phyloP scores from a whole-genome alignment of 352 stramenopile genomes.

The Phytophthora podocarpi region DNA sequence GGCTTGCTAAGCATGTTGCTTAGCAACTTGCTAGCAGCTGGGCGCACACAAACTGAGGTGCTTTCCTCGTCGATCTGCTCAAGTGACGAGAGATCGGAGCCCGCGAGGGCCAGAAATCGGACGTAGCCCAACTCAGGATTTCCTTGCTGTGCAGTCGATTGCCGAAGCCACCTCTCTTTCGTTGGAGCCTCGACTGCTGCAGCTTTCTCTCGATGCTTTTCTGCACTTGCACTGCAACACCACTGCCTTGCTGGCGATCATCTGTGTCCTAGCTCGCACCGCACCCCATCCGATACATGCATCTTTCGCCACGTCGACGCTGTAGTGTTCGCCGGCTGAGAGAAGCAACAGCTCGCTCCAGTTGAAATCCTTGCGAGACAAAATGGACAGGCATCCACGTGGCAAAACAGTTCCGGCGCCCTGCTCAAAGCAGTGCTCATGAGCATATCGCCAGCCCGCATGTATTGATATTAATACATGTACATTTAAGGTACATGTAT shows the following conservation, averaged over 20 bases:
- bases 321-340: constrained; percentile 9
- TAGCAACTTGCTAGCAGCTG: too few species aligned
- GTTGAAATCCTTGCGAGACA: constrained; percentile 1
- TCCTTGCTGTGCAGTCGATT: not conserved
- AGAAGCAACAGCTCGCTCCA: constrained; percentile 1
- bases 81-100: constrained; percentile 20
- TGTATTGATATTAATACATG: too few species aligned
- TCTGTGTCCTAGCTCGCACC: not conserved
- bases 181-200: not conserved
- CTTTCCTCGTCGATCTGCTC: constrained; percentile 22
- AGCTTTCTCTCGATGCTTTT: constrained; percentile 11
- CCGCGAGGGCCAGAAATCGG: constrained; percentile 18
- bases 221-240: constrained; percentile 7
- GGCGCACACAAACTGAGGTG: constrained; percentile 7
- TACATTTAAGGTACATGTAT: too few species aligned
- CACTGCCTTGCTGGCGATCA: too few species aligned
- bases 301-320: constrained; percentile 36
- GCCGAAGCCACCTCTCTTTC: not conserved
- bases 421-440: too few species aligned
- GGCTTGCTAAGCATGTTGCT: not conserved
- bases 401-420: constrained; percentile 11
- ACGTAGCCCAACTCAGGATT: constrained; percentile 14
- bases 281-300: constrained; percentile 17
- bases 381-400: constrained; percentile 24
- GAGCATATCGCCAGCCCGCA: not conserved